phyloP scores from a whole-genome alignment of 163 green algal species.

The Chlamydomonas reinhardtii region DNA sequence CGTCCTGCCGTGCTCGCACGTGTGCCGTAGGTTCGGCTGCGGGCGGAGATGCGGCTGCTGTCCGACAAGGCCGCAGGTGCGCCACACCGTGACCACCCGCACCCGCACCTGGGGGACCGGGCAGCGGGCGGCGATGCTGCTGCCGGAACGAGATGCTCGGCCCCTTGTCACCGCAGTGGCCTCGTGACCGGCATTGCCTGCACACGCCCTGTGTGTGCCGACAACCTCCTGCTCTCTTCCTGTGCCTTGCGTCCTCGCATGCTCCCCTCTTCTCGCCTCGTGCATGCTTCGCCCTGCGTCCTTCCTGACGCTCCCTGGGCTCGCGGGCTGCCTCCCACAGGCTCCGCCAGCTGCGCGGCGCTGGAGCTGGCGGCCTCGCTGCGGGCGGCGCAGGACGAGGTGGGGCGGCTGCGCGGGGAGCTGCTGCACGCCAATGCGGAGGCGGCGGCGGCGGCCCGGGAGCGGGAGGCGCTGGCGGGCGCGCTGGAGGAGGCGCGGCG shows the following conservation, averaged over 20 bases:
- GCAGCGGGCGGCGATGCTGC: background rate
- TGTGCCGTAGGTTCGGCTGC: constrained; percentile 6
- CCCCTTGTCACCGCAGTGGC: no score
- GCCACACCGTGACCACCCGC: no score
- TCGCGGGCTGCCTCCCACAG: background rate
- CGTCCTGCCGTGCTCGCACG: no score
- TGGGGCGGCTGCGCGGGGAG: constrained; percentile 36
- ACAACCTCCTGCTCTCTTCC: no score
- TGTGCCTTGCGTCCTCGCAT: no score
- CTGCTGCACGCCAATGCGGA: constrained; percentile 30
- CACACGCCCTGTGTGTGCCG: no score
- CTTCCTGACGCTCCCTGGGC: no score
- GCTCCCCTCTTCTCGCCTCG: no score
- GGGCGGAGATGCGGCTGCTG: constrained; percentile 21
- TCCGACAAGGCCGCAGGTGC: constrained; percentile 13
- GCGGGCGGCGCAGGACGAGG: constrained; percentile 6
- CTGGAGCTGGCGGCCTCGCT: constrained; percentile 29
- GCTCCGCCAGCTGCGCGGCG: background rate
- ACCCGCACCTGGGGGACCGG: no score
- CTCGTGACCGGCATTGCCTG: no score
- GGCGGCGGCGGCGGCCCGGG: background rate
- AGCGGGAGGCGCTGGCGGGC: constrained; percentile 9
- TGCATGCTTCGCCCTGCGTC: no score
- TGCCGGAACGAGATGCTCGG: no score
- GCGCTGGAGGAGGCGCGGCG: constrained; percentile 18